These are phyloP conservation scores for Coprinellus aureogranulatus DNA, from an alignment of 768 basidiomycete species.

Conservation along the genomic window DNA sequence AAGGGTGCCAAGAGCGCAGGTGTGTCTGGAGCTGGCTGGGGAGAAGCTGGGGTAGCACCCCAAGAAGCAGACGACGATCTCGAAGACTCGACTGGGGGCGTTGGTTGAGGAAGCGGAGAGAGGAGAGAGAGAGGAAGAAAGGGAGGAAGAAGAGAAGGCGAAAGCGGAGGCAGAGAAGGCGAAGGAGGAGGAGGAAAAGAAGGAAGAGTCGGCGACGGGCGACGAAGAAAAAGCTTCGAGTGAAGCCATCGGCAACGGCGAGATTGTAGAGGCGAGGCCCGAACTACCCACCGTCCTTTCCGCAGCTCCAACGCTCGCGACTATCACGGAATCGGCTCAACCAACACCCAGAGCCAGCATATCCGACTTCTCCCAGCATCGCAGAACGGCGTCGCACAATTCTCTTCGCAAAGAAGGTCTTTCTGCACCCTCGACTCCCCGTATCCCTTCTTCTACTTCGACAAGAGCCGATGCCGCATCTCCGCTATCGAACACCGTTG, in stretches of 20 bases:
- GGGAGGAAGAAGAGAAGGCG: constrained; percentile 57
- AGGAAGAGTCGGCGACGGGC: background rate
- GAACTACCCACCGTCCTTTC: background rate
- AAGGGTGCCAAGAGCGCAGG: constrained; percentile 38
- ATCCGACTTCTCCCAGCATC: background rate
- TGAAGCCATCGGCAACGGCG: background rate
- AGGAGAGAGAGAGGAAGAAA: constrained; percentile 52
- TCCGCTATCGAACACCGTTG: background rate
- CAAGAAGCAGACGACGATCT: constrained; percentile 57
- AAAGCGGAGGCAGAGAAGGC: constrained; percentile 24
- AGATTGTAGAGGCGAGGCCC: background rate
- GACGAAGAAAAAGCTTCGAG: background rate
- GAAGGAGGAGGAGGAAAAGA: constrained; percentile 12
- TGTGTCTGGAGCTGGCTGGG: constrained; percentile 25
- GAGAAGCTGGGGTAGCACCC: constrained; percentile 17
- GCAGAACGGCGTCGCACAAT: background rate
- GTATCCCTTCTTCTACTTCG: background rate
- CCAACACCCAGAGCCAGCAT: constrained; percentile 1
- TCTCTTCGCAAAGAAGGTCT: background rate
- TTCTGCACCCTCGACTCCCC: constrained; percentile 7
- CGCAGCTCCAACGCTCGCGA: background rate
- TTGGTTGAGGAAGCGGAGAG: constrained; percentile 72
- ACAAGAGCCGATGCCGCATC: background rate
- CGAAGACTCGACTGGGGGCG: constrained; percentile 80
- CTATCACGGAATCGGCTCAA: constrained; percentile 1